These are phyloP conservation scores for Talaromyces atroroseus DNA, from an alignment of 2,329 filamentous ascomycete genomes.

Conservation along the genomic window DNA sequence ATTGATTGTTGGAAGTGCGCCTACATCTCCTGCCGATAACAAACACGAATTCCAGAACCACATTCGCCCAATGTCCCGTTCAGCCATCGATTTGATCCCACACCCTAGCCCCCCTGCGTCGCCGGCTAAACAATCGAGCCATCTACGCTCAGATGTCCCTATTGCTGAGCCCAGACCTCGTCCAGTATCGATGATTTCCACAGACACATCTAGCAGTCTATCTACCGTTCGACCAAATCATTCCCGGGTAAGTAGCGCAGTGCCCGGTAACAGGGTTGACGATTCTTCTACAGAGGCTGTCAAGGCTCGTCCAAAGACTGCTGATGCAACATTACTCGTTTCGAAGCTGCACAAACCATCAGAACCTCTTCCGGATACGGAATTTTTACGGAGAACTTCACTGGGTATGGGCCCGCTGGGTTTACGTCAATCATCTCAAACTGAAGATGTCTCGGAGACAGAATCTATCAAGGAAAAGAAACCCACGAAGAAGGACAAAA, in stretches of 20 bases:
- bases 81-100: slow-evolving; percentile 25
- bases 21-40: slow-evolving; percentile 43
- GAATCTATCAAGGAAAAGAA: slow-evolving; percentile 10
- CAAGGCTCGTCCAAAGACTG: slow-evolving; percentile 35
- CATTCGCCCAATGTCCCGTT: slow-evolving; percentile 30
- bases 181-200: slow-evolving; percentile 77
- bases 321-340: slow-evolving; percentile 23
- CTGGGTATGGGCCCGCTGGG: slow-evolving; percentile 8
- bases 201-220: slow-evolving; percentile 72
- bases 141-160: slow-evolving; percentile 1
- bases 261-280: slow-evolving; percentile 10
- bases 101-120: slow-evolving; percentile 29
- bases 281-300: neutral
- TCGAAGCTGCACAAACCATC: neutral
- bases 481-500: slow-evolving; percentile 5
- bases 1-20: slow-evolving; percentile 51
- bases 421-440: slow-evolving; percentile 8
- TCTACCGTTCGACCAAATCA: slow-evolving; percentile 64
- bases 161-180: slow-evolving; percentile 45
- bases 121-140: slow-evolving; percentile 21
- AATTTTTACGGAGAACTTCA: slow-evolving; percentile 10
- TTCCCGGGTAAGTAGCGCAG: slow-evolving; percentile 63
- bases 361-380: slow-evolving; percentile 6
- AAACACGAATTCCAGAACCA: slow-evolving; percentile 25
- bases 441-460: neutral